Base-by-base conservation (phyloP, 1,139 yeast genomes). In the Kodamaea plutei region DNA sequence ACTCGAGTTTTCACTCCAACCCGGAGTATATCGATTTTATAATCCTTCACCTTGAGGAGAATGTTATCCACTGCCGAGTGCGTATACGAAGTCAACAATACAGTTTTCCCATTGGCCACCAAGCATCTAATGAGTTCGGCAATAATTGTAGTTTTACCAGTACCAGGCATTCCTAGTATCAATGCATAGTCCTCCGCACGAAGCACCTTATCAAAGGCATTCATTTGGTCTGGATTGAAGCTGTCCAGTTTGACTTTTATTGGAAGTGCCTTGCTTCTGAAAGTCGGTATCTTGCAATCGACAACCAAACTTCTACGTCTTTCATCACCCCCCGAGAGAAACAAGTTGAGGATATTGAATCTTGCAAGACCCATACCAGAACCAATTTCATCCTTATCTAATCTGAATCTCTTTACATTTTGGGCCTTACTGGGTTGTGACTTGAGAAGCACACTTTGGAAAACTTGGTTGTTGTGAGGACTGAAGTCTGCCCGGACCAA, bases 111-210 rank as follows among this genome's bases (percentile, higher is more conserved):
- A 21, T 69, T 69, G 1, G 56, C 55, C 0, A 81, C 83, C 20
- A 91, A 56, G 23, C 71, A 59, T 36, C 71, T 66, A 26, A 89
- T 81, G 10, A 91, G 53, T 28, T 81, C 79, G 0, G 94, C 85
- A 37, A 91, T 85, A 0, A 89, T 83, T 0, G 97, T 89, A 0
- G 98, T 91, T 51, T 93, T 91, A 10, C 99, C 99, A 0, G 98
- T 91, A 2, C 99, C 99, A 0, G 98, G 98, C 98, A 93, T 91
- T 1, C 99, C 99, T 35, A 89, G 60, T 20, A 91, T 74, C 41
- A 91, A 64, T 2, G 91, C 67, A 51, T 84, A 91, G 50, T 89
- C 95, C 30, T 79, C 57, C 0, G 94, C 72, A 12, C 69, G 54
- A 31, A 87, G 52, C 0, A 78, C 87, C 41, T 69, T 73, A 8